These are phyloP conservation scores for Pueraria montana DNA, from an alignment of 306 rosid species.

Conservation along the genomic window DNA sequence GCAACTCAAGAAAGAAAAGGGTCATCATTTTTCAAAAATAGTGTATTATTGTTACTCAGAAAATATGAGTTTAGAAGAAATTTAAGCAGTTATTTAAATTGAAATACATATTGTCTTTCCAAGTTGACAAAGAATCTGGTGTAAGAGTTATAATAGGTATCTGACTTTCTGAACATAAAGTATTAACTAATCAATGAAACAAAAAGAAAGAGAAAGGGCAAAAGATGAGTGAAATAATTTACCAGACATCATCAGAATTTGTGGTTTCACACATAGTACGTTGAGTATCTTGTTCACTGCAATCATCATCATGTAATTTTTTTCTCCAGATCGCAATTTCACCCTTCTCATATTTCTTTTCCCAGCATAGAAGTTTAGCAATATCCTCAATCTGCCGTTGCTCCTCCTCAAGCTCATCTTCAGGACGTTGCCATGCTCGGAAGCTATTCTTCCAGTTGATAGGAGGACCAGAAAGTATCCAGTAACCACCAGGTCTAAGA, in stretches of 20 bases:
- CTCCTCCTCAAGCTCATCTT: constrained; percentile 76
- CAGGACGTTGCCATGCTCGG: constrained; percentile 75
- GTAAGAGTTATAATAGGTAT: constrained; percentile 20
- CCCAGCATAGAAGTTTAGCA: constrained; percentile 86
- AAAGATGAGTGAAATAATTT: constrained; percentile 42
- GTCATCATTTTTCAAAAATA: not conserved
- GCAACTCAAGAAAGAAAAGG: constrained; percentile 11
- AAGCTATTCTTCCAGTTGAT: constrained; percentile 72
- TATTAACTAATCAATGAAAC: constrained; percentile 17
- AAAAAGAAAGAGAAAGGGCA: not conserved
- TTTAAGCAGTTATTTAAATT: not conserved
- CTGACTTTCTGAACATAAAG: constrained; percentile 20
- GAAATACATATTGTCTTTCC: constrained; percentile 19
- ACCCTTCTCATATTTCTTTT: constrained; percentile 85
- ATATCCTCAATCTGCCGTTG: constrained; percentile 79
- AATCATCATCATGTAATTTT: constrained; percentile 53
- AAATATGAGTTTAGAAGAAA: not conserved
- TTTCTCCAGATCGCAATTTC: constrained; percentile 87
- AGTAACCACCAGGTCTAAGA: constrained; percentile 92
- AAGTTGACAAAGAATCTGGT: constrained; percentile 31
- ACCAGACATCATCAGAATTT: constrained; percentile 69
- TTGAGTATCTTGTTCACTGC: constrained; percentile 58
- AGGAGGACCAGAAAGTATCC: constrained; percentile 91
- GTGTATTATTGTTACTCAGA: not conserved
- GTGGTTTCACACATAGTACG: constrained; percentile 58